phyloP scores from a whole-genome alignment of 768 basidiomycete genomes.

The Phallus indusiatus region DNA sequence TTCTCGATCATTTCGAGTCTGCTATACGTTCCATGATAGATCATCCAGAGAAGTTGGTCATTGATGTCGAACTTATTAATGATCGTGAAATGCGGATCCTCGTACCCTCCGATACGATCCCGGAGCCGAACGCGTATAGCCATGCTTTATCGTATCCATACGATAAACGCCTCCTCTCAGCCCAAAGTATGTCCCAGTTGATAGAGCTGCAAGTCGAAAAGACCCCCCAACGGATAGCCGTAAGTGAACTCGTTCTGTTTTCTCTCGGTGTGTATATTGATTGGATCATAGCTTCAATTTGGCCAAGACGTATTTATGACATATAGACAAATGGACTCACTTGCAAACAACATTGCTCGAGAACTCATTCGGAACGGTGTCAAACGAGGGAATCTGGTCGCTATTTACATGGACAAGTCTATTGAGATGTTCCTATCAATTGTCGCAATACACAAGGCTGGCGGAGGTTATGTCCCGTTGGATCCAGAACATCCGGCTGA shows the following conservation, averaged over 20 bases:
- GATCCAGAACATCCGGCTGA: background rate
- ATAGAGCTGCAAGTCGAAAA: background rate
- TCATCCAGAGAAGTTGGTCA: background rate
- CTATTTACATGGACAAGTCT: background rate
- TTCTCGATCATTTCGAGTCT: background rate
- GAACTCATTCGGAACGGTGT: background rate
- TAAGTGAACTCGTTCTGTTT: background rate
- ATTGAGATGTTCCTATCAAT: too few species aligned
- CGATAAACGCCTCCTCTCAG: background rate
- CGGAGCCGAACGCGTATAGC: too few species aligned
- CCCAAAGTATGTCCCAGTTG: background rate
- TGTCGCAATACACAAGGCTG: background rate
- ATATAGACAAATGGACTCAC: background rate
- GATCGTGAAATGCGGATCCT: background rate
- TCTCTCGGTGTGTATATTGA: background rate
- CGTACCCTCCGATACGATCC: background rate
- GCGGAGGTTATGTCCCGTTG: background rate
- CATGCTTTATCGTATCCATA: too few species aligned
- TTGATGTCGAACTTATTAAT: background rate
- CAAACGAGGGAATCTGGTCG: background rate
- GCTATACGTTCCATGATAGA: background rate
- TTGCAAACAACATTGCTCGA: background rate
- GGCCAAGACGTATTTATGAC: background rate
- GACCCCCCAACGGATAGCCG: background rate
- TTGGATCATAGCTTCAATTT: background rate